Evolutionary conservation across 2,329 filamentous ascomycete genomes (phyloP), one percentile per base, ranked within the genome.

Genomic region (Colletotrichum phormii): DNA sequence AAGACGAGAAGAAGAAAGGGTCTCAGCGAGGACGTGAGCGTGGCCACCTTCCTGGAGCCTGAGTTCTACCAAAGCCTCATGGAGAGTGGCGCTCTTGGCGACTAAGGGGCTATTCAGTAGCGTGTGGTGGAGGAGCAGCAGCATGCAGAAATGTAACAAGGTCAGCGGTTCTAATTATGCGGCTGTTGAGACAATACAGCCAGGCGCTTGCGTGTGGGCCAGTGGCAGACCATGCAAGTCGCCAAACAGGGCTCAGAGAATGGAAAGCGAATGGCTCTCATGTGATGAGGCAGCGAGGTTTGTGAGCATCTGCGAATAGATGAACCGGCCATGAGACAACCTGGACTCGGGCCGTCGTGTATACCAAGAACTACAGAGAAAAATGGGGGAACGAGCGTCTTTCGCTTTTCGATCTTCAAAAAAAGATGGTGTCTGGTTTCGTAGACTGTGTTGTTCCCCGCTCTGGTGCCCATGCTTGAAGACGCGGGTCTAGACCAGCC

Each of bases 1-100:
- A 99, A 99, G 89, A 99, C 97, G 11, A 89, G 97, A 77, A 87
- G 95, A 79, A 90, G 97, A 77, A 99, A 99, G 88, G 97, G 97
- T 1, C 83, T 99, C 74, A 96, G 94, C 75, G 97, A 98, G 86
- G 97, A 98, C 82, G 95, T 98, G 53, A 96, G 93, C 35, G 95
- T 98, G 68, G 95, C 95, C 82, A 98, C 97, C 80, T 99, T 98
- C 84, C 86, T 99, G 75, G 97, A 99, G 86, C 94, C 95, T 1
- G 97, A 98, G 82, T 91, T 98, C 74, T 97, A 97, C 85, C 91
- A 93, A 81, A 94, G 91, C 76, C 84, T 98, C 79, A 94, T 95
- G 84, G 95, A 97, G 83, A 97, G 93, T 77, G 96, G 96, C 2
- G 91, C 97, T 76, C 84, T 98, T 75, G 95, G 95, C 29, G 86